These are phyloP conservation scores for Stagonosporopsis cucurbitacearum DNA, from an alignment of 2,329 filamentous ascomycete species.

Conservation along the genomic window DNA sequence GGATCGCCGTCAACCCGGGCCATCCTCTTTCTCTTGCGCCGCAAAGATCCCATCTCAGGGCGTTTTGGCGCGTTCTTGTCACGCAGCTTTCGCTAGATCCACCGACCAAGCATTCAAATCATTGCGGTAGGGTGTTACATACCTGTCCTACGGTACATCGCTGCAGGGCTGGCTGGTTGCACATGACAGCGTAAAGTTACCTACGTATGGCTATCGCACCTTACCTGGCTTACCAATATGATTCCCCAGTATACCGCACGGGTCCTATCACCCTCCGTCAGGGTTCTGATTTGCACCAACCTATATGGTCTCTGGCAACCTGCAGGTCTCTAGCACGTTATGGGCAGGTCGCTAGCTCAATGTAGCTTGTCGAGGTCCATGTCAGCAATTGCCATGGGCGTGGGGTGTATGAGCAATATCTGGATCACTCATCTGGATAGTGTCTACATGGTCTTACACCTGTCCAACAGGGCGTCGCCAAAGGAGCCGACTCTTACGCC, in stretches of 20 bases:
- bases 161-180: neutral
- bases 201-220: neutral
- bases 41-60: neutral
- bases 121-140: neutral
- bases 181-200: neutral
- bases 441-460: constrained; percentile 20
- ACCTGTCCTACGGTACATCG: too few relatives aligned
- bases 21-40: constrained; percentile 2
- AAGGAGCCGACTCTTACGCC: constrained; percentile 33
- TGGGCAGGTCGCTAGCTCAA: constrained; percentile 33
- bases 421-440: constrained; percentile 27
- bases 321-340: constrained; percentile 28
- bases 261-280: constrained; percentile 22
- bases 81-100: neutral
- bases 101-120: neutral
- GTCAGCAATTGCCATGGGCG: constrained; percentile 36
- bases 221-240: constrained; percentile 5
- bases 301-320: constrained; percentile 15
- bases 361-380: constrained; percentile 28
- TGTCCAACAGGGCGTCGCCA: constrained; percentile 26
- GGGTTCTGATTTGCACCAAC: constrained; percentile 21
- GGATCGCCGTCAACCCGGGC: constrained; percentile 1
- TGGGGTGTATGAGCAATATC: constrained; percentile 24
- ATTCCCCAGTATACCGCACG: constrained; percentile 28
- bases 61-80: neutral